phyloP scores from a whole-genome alignment of 768 basidiomycete species.

The Sutorius australiensis region DNA sequence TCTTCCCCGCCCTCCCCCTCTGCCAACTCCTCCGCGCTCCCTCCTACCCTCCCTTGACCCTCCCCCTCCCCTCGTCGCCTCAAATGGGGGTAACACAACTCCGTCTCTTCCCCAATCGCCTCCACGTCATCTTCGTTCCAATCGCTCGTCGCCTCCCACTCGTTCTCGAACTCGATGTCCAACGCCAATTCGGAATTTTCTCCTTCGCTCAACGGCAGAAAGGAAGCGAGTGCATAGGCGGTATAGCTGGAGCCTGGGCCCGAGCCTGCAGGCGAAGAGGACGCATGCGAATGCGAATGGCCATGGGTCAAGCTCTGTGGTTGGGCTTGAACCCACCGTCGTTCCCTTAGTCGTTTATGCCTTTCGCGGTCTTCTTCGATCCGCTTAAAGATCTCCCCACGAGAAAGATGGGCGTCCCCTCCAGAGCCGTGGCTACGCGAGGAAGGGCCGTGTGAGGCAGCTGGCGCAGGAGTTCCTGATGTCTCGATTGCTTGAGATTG shows the following conservation, averaged over 20 bases:
- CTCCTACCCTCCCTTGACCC: neutral
- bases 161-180: constrained; percentile 85
- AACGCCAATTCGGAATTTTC: constrained; percentile 50
- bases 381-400: constrained; percentile 69
- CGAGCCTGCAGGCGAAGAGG: neutral
- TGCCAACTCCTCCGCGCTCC: neutral
- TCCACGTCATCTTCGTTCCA: constrained; percentile 91
- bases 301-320: constrained; percentile 35
- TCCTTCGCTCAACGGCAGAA: constrained; percentile 38
- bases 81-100: constrained; percentile 56
- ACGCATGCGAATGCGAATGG: neutral
- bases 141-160: constrained; percentile 86
- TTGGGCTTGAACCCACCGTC: constrained; percentile 85
- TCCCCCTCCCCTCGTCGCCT: constrained; percentile 1
- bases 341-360: constrained; percentile 86
- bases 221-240: constrained; percentile 19
- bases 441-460: constrained; percentile 11
- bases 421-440: neutral
- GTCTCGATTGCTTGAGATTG: constrained; percentile 23
- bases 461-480: constrained; percentile 16
- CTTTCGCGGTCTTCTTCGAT: constrained; percentile 92
- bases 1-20: constrained; percentile 41
- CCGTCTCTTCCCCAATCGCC: constrained; percentile 52
- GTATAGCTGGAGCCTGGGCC: neutral
- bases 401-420: constrained; percentile 39